Evolutionary conservation across 352 stramenopile species (phyloP).

Genomic region (Lagenidium sp.): DNA sequence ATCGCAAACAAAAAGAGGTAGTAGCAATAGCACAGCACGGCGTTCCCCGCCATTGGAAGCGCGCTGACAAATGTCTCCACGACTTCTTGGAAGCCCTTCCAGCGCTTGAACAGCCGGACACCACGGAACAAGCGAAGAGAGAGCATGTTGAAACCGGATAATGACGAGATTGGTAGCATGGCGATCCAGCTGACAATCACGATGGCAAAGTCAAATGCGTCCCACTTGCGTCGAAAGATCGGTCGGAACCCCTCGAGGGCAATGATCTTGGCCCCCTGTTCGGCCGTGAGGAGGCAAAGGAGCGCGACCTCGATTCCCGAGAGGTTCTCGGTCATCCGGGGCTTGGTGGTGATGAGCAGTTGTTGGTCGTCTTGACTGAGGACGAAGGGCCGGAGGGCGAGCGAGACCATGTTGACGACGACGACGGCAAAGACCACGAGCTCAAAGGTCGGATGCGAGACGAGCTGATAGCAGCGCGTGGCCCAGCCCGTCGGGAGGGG

Average conservation of each 20-base stretch:
- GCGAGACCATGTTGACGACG: slow-evolving; percentile 52
- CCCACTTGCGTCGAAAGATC: slow-evolving; percentile 53
- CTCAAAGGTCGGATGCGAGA: slow-evolving; percentile 66
- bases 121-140: slow-evolving; percentile 67
- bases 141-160: slow-evolving; percentile 62
- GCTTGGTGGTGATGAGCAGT: slow-evolving; percentile 21
- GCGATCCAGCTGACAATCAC: slow-evolving; percentile 60
- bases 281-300: slow-evolving; percentile 51
- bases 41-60: slow-evolving; percentile 64
- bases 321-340: slow-evolving; percentile 37
- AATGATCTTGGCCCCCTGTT: slow-evolving; percentile 56
- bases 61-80: slow-evolving; percentile 68
- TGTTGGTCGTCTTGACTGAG: slow-evolving; percentile 23
- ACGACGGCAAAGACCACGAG: slow-evolving; percentile 60
- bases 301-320: slow-evolving; percentile 48
- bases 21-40: slow-evolving; percentile 75
- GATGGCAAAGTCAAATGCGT: slow-evolving; percentile 53
- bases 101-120: slow-evolving; percentile 57
- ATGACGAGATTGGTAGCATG: slow-evolving; percentile 24
- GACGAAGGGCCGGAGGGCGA: slow-evolving; percentile 56
- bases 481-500: slow-evolving; percentile 29
- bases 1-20: slow-evolving; percentile 84
- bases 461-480: slow-evolving; percentile 56
- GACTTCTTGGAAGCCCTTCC: slow-evolving; percentile 69
- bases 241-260: slow-evolving; percentile 53